phyloP scores from a whole-genome alignment of 2,329 filamentous ascomycete genomes.

The Colletotrichum magnum region DNA sequence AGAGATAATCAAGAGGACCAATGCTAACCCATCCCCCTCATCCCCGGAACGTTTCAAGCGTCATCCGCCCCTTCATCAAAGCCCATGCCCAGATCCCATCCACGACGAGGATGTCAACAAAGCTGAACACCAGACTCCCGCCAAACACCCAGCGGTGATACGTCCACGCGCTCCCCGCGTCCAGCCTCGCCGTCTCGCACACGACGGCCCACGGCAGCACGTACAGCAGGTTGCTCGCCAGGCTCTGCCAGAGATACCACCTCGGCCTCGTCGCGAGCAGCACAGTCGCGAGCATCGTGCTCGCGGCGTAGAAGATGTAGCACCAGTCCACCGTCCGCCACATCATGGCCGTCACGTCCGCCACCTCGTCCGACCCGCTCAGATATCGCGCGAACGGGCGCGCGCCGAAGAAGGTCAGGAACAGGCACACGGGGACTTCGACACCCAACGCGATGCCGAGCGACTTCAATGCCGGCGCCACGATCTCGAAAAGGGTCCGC shows the following conservation, averaged over 20 bases:
- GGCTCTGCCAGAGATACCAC: slow-evolving; percentile 78
- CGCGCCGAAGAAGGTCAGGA: slow-evolving; percentile 72
- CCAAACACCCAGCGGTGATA: slow-evolving; percentile 78
- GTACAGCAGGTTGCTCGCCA: slow-evolving; percentile 77
- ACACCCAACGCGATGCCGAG: slow-evolving; percentile 66
- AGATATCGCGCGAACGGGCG: slow-evolving; percentile 74
- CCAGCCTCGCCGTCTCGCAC: slow-evolving; percentile 64
- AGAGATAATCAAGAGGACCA: too few species aligned
- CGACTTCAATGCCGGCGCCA: slow-evolving; percentile 67
- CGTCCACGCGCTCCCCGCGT: slow-evolving; percentile 72
- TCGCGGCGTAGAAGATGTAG: slow-evolving; percentile 78
- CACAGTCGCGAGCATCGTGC: slow-evolving; percentile 75
- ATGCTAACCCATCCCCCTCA: slow-evolving; percentile 13
- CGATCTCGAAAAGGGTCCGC: slow-evolving; percentile 54
- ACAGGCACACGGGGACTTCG: slow-evolving; percentile 74
- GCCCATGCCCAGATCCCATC: slow-evolving; percentile 66
- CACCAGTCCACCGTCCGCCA: slow-evolving; percentile 75
- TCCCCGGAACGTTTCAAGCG: slow-evolving; percentile 53
- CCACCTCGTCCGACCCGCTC: slow-evolving; percentile 69
- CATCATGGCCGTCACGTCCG: slow-evolving; percentile 75
- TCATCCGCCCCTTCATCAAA: slow-evolving; percentile 60
- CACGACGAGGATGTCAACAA: slow-evolving; percentile 68
- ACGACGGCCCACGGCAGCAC: slow-evolving; percentile 80
- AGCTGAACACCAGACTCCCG: slow-evolving; percentile 77
- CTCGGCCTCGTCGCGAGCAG: slow-evolving; percentile 73